These are phyloP conservation scores for Cocos nucifera DNA, from an alignment of 176 grass and related monocot species.

Conservation along the genomic window DNA sequence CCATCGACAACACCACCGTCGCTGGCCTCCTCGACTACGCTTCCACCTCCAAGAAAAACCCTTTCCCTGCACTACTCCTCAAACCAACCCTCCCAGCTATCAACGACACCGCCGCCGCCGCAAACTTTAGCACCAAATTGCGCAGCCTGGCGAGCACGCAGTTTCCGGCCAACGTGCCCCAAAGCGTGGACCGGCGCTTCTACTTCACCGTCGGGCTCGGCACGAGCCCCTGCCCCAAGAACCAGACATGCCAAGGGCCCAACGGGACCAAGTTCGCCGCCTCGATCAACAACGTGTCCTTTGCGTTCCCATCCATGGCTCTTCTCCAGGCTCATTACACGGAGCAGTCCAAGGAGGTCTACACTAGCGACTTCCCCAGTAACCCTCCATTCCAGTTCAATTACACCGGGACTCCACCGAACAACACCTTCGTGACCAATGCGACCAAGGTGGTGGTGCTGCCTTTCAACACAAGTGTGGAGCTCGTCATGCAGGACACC, in stretches of 20 bases:
- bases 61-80: not conserved
- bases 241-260: constrained; percentile 64
- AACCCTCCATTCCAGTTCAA: constrained; percentile 41
- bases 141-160: constrained; percentile 53
- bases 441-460: constrained; percentile 50
- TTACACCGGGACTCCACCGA: constrained; percentile 68
- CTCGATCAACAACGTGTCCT: constrained; percentile 67
- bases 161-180: constrained; percentile 56
- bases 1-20: constrained; percentile 76
- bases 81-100: constrained; percentile 32
- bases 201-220: constrained; percentile 80
- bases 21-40: constrained; percentile 72
- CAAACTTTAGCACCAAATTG: constrained; percentile 47
- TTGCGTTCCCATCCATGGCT: constrained; percentile 47
- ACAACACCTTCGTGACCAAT: constrained; percentile 60
- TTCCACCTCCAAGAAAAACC: not conserved
- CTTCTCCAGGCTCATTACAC: constrained; percentile 52
- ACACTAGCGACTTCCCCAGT: constrained; percentile 38
- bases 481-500: constrained; percentile 80
- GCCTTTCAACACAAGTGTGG: constrained; percentile 40
- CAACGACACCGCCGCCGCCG: constrained; percentile 51
- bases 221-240: constrained; percentile 52
- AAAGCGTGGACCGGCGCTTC: constrained; percentile 39
- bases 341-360: constrained; percentile 37
- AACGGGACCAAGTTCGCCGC: constrained; percentile 57